Conservation (phyloP, 306 rosid genomes). For the Quercus wislizeni region DNA sequence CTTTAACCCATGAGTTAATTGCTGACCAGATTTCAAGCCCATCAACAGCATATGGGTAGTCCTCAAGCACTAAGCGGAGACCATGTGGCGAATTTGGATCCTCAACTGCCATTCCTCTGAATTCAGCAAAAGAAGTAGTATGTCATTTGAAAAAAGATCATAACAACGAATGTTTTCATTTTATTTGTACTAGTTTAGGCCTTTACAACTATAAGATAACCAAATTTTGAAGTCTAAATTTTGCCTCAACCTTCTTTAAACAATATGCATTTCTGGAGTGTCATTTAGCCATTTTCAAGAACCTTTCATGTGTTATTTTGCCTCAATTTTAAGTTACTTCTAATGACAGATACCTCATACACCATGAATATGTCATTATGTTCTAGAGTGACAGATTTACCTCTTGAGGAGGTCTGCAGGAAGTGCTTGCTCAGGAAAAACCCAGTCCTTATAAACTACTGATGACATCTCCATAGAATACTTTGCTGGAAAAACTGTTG, state of each 20-base stretch:
- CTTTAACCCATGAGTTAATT: constrained; percentile 50
- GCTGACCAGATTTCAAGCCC: constrained; percentile 69
- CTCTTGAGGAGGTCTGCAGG: constrained; percentile 78
- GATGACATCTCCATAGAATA: constrained; percentile 75
- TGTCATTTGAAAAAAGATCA: not conserved
- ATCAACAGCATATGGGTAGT: constrained; percentile 64
- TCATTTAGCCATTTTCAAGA: not conserved
- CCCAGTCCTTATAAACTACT: constrained; percentile 65
- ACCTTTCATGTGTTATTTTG: not conserved
- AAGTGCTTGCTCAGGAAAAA: constrained; percentile 72
- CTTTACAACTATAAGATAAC: not conserved
- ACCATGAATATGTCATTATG: not conserved
- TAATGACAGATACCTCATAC: not conserved
- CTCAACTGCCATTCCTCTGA: constrained; percentile 53
- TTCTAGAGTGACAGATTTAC: constrained; percentile 30
- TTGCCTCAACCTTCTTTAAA: not conserved
- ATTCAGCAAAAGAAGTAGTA: constrained; percentile 8
- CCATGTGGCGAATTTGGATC: constrained; percentile 36
- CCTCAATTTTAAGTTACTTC: not conserved
- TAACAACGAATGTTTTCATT: not conserved
- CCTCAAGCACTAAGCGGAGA: constrained; percentile 37
- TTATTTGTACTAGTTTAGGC: not conserved
- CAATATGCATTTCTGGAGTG: not conserved
- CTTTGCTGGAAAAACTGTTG: constrained; percentile 59
- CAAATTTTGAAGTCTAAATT: not conserved